Percentiles rank a stretch among this genome's conserved stretches.
Evolutionary conservation across 106 monocot species (phyloP).

Genomic region (Triglochin maritima): DNA sequence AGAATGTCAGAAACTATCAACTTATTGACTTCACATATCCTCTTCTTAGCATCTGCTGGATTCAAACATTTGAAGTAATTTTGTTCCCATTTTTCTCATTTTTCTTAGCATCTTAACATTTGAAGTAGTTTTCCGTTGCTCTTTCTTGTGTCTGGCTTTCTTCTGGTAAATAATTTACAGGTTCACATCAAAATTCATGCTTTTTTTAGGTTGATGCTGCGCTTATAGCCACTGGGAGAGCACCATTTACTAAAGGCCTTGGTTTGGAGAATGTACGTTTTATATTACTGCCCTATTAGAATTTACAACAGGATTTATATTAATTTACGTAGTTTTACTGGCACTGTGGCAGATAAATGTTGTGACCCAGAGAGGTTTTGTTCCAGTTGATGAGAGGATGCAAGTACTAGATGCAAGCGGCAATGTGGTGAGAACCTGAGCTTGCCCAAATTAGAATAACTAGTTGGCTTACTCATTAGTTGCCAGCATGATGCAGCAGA

Average conservation of each 20-base stretch:
- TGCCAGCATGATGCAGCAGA: too few species aligned
- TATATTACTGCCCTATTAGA: background rate
- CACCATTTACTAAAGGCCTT: constrained; percentile 94
- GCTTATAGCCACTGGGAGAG: constrained; percentile 93
- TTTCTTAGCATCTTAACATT: too few species aligned
- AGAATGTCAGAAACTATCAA: too few species aligned
- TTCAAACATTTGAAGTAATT: too few species aligned
- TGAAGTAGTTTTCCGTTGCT: too few species aligned
- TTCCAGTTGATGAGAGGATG: constrained; percentile 94
- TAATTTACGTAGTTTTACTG: background rate
- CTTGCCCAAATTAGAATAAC: too few species aligned
- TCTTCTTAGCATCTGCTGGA: too few species aligned
- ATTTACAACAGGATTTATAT: background rate
- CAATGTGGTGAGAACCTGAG: constrained; percentile 39
- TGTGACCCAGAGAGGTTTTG: constrained; percentile 88
- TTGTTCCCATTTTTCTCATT: too few species aligned
- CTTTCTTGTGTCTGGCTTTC: too few species aligned
- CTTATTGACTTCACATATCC: too few species aligned
- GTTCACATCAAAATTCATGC: background rate
- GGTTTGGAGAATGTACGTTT: constrained; percentile 78
- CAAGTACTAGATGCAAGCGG: constrained; percentile 74
- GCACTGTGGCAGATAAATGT: constrained; percentile 60
- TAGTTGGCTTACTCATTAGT: too few species aligned
- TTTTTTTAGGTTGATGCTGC: constrained; percentile 86
- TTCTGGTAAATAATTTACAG: too few species aligned